Evolutionary conservation across 1,284 basidiomycete genomes (phyloP).

Genomic region (Ganoderma sinense): DNA sequence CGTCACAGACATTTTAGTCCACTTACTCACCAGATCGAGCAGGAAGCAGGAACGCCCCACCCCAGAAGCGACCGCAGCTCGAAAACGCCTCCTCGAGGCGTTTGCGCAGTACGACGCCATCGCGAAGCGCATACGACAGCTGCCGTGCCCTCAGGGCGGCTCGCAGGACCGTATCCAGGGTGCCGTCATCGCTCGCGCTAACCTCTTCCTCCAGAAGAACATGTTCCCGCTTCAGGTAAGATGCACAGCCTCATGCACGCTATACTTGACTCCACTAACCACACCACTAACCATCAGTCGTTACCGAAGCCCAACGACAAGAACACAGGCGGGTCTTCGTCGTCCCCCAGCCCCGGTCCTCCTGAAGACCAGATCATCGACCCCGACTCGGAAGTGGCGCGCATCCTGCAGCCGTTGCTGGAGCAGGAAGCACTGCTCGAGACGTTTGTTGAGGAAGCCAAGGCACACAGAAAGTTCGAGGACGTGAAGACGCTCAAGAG

Average conservation of each 20-base stretch:
- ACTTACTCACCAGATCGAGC: conserved; percentile 14
- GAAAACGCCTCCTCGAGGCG: conserved; percentile 84
- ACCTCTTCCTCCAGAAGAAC: conserved; percentile 86
- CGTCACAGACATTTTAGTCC: neutral
- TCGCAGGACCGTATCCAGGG: conserved; percentile 87
- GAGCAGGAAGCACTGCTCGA: conserved; percentile 92
- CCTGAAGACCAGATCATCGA: conserved; percentile 52
- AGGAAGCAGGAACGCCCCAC: conserved; percentile 69
- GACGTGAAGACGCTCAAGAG: conserved; percentile 81
- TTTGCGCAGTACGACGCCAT: conserved; percentile 91
- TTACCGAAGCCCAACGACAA: conserved; percentile 59
- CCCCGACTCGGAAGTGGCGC: conserved; percentile 73
- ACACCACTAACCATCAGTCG: conserved; percentile 48
- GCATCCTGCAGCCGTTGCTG: conserved; percentile 81
- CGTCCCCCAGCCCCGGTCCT: conserved; percentile 32
- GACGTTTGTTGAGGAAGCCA: conserved; percentile 83
- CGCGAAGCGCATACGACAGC: conserved; percentile 81
- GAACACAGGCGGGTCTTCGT: conserved; percentile 34
- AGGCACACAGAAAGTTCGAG: conserved; percentile 87
- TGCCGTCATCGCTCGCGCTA: conserved; percentile 83
- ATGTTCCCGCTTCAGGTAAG: conserved; percentile 84
- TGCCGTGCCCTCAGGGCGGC: conserved; percentile 68
- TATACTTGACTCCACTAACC: neutral
- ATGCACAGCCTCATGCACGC: conserved; percentile 1
- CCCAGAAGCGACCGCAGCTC: conserved; percentile 71